phyloP scores from a whole-genome alignment of 371 early-diverging fungal genomes.

The Choanephora cucurbitarum region DNA sequence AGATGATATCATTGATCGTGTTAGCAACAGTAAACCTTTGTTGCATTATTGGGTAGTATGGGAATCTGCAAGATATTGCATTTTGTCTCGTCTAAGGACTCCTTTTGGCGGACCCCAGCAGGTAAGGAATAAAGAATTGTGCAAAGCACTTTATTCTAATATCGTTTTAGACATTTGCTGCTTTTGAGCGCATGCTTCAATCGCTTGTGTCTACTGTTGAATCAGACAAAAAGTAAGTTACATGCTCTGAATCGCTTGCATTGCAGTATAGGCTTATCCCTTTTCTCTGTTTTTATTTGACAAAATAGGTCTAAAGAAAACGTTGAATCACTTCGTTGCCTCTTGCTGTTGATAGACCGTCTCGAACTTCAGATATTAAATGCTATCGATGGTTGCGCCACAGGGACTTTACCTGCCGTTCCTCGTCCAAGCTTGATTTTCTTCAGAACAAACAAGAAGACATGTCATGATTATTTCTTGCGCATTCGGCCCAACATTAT shows the following conservation, averaged over 20 bases:
- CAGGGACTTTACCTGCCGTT: slow-evolving; percentile 55
- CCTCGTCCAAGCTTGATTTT: slow-evolving; percentile 71
- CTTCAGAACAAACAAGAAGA: slow-evolving; percentile 70
- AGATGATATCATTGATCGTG: slow-evolving; percentile 22
- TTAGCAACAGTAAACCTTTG: slow-evolving; percentile 37
- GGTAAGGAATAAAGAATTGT: slow-evolving; percentile 28
- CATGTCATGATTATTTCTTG: slow-evolving; percentile 78
- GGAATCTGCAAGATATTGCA: slow-evolving; percentile 78
- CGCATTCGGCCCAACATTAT: slow-evolving; percentile 58
- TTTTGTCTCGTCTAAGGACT: slow-evolving; percentile 70
- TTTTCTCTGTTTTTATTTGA: neutral
- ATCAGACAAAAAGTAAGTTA: slow-evolving; percentile 5
- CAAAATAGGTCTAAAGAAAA: slow-evolving; percentile 6
- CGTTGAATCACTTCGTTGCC: slow-evolving; percentile 20
- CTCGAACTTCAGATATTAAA: slow-evolving; percentile 76
- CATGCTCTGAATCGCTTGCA: too few relatives aligned
- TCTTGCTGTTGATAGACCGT: slow-evolving; percentile 65
- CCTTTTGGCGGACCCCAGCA: slow-evolving; percentile 79
- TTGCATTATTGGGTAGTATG: slow-evolving; percentile 75
- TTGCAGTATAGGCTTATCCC: too few relatives aligned
- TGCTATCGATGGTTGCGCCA: slow-evolving; percentile 65
- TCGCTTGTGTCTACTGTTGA: slow-evolving; percentile 15
- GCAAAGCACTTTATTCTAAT: too few relatives aligned
- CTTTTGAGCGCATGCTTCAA: slow-evolving; percentile 63
- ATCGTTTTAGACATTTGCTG: slow-evolving; percentile 63